Base-by-base conservation (phyloP, 805 yeast genomes). In the Sporopachydermia lactativora region DNA sequence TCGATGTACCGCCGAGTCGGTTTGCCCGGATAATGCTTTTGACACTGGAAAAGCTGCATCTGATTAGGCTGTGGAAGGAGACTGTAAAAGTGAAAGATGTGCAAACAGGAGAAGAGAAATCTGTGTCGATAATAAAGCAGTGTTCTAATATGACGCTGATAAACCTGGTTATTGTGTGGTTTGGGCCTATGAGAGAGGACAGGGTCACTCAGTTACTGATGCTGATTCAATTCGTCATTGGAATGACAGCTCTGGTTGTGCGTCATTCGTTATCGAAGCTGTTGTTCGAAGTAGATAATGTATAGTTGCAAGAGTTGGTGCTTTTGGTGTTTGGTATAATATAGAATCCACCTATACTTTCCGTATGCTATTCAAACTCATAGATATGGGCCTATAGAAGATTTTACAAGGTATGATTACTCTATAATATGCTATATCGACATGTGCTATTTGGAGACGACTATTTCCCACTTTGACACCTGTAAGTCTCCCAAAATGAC, bases 101-200 rank as follows among this genome's bases (percentile, higher is more conserved):
- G 14, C 52, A 49, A 37, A 49, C 24, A 53, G 51, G 6, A 39
- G 50, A 49, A 11, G 54, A 46, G 15, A 45, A 39, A 4, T 44
- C 43, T 3, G 37, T 35, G 6, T 41, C 5, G 11, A 18, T 19
- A 8, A 55, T 68, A 18, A 54, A 58, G 5, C 61, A 67, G 44
- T 74, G 81, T 42, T 76, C 92, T 8, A 92, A 92, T 54, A 68
- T 89, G 72, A 92, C 99, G 2, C 60, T 92, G 39, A 86, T 92
- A 48, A 92, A 89, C 54, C 64, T 92, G 45, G 69, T 72, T 2
- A 61, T 89, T 35, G 94, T 89, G 5, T 76, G 86, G 82, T 65
- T 79, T 36, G 98, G 98, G 1, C 96, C 98, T 3, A 56, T 81
- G 66, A 68, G 88, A 43, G 99, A 92, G 58, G 95, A 83, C 54